Evolutionary conservation across 306 rosid species (phyloP), one percentile per base, ranked within the genome.

Genomic region (Erythrophleum fordii): DNA sequence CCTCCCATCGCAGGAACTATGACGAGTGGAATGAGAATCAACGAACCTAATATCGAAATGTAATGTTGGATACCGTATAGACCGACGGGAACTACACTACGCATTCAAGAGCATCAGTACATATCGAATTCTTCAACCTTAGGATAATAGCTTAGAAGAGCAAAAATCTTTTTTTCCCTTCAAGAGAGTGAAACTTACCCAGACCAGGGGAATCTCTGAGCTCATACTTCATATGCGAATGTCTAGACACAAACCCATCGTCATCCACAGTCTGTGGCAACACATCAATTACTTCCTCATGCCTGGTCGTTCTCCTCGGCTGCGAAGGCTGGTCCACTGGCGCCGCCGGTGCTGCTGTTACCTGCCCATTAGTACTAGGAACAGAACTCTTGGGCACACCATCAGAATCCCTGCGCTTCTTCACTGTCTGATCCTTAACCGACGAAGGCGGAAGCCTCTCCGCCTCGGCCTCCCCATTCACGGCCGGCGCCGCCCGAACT

Each of bases 1-100:
- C 99, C 99, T 83, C 99, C 99, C 99, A 96, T 96, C n/a, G 99
- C 98, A 11, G 99, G 98, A 82, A 90, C 99, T 31, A 93, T 89
- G 66, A 93, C 93, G 46, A 96, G 98, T 29, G 99, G 99, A 69
- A 90, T 79, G 34, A 96, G 96, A 89, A 96, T 79, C 87, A 96
- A 75, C 29, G 99, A 96, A 80, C 97, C 99, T 86, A 96, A 67
- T 31, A 92, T 90, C 9, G 99, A 93, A 75, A 93, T 42, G 73
- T 86, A 93, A 82, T 96, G 99, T 90, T 96, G 99, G 64, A 96
- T 68, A 69, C 97, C 98, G 35, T 93, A 96, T 51, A 96, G 84
- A 65, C 97, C 93, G 74, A 96, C 90, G 14, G 97, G 93, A 82
- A 93, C 99, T 96, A 88, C 84, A 73, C 29, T 69, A 52, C 20